A percentile compares a stretch with the other conserved stretches of the same genome.
Evolutionary conservation across 192 early-diverging fungal species (phyloP).

Genomic region (Coemansia aciculifera): DNA sequence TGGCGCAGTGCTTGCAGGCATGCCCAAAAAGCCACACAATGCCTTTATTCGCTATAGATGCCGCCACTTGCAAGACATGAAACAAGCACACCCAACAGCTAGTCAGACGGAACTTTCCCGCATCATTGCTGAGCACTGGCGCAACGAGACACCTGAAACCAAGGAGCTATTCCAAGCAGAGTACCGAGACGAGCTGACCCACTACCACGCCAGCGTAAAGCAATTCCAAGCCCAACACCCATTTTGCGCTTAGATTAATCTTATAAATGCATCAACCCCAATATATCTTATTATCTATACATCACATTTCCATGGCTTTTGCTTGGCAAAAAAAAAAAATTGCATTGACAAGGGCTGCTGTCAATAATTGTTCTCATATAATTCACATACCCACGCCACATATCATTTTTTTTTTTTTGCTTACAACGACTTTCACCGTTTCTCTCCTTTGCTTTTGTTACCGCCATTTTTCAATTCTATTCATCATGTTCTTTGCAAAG

Average conservation of each 20-base stretch:
- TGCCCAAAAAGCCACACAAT: constrained; percentile 23
- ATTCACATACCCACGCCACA: not conserved
- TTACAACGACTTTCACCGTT: no score
- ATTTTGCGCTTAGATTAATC: not conserved
- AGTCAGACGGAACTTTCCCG: constrained; percentile 28
- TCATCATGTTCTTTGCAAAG: constrained; percentile 2
- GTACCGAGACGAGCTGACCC: constrained; percentile 17
- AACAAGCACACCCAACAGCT: constrained; percentile 11
- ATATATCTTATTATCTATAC: not conserved
- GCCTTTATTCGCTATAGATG: constrained; percentile 38
- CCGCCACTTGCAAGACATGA: constrained; percentile 13
- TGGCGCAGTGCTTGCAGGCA: not conserved
- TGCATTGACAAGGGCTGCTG: not conserved
- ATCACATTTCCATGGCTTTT: not conserved
- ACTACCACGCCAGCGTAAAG: constrained; percentile 19
- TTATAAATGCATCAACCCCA: not conserved
- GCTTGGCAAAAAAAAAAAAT: not conserved
- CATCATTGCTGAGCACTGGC: constrained; percentile 32
- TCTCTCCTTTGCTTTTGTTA: not conserved
- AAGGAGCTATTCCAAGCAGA: constrained; percentile 17
- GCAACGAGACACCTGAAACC: constrained; percentile 15
- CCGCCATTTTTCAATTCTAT: not conserved
- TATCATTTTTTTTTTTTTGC: not conserved
- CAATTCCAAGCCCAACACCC: not conserved
- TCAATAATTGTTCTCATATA: no score